phyloP scores from a whole-genome alignment of 441 rosid species.

The Hura crepitans region DNA sequence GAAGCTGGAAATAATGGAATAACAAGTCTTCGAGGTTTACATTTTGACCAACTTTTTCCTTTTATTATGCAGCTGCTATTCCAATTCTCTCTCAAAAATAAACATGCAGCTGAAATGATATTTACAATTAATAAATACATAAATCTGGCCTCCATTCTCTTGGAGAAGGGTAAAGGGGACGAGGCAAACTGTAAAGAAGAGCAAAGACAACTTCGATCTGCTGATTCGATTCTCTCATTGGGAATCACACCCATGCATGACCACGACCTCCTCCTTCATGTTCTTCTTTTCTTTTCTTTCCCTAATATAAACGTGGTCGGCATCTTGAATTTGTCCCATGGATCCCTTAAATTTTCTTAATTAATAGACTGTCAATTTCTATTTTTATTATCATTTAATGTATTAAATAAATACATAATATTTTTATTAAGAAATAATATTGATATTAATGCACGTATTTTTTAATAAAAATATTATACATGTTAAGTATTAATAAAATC shows the following conservation, averaged over 20 bases:
- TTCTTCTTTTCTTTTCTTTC: neutral
- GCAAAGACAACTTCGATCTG: slow-evolving; percentile 30
- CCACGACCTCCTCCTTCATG: slow-evolving; percentile 46
- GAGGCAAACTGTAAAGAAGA: slow-evolving; percentile 51
- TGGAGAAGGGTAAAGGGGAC: slow-evolving; percentile 71
- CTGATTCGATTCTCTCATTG: slow-evolving; percentile 61
- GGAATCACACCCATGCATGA: slow-evolving; percentile 84
- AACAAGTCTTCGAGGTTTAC: slow-evolving; percentile 66
- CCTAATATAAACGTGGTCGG: no score
- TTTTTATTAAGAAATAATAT: no score
- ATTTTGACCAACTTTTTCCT: slow-evolving; percentile 86
- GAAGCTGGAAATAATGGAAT: slow-evolving; percentile 54
- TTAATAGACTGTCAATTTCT: no score
- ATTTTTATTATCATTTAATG: no score
- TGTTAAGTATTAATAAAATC: no score
- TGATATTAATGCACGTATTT: no score
- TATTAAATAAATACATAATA: no score
- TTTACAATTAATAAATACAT: neutral
- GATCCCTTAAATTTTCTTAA: no score
- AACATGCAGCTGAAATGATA: neutral
- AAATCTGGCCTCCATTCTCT: slow-evolving; percentile 83
- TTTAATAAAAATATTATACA: no score
- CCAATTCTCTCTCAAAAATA: slow-evolving; percentile 6
- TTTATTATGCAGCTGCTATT: slow-evolving; percentile 51
- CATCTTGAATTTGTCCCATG: no score